Percentiles rank a stretch among this genome's conserved stretches.
Evolutionary conservation across 1,139 yeast genomes (phyloP).

Genomic region (Candida pseudoviswanathii): DNA sequence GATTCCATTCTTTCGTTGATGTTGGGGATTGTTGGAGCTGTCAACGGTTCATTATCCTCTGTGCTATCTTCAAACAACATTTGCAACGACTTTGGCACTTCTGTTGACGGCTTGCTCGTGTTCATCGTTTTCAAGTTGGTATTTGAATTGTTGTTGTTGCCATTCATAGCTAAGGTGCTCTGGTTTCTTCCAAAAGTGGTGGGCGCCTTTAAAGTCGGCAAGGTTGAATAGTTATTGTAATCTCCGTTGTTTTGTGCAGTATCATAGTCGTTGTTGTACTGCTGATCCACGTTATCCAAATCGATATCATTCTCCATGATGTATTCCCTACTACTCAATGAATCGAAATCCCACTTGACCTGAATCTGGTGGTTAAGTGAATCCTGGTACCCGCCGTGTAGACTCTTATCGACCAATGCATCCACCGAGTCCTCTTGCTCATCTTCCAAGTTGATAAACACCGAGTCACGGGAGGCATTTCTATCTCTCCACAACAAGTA

Average conservation of each 20-base stretch:
- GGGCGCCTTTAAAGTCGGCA: conserved; percentile 29
- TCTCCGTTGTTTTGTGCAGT: conserved; percentile 20
- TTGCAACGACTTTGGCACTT: conserved; percentile 72
- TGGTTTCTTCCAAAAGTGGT: conserved; percentile 10
- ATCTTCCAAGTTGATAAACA: conserved; percentile 40
- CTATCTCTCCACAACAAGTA: conserved; percentile 81
- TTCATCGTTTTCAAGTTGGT: conserved; percentile 6
- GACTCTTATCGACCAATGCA: conserved; percentile 16
- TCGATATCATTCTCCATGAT: conserved; percentile 67
- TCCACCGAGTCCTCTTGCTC: conserved; percentile 19
- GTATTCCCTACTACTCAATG: conserved; percentile 70
- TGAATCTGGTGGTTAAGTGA: conserved; percentile 45
- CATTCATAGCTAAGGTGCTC: conserved; percentile 11
- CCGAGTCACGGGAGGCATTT: conserved; percentile 53
- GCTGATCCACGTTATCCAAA: conserved; percentile 43
- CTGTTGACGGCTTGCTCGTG: conserved; percentile 26
- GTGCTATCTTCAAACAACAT: conserved; percentile 62
- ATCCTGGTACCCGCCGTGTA: conserved; percentile 13
- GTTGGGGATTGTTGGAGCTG: conserved; percentile 9
- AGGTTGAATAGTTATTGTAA: conserved; percentile 24
- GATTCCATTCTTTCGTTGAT: conserved; percentile 33
- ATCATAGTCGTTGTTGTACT: conserved; percentile 28
- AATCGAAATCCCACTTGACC: conserved; percentile 88
- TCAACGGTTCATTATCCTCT: conserved; percentile 17
- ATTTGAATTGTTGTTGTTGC: conserved; percentile 11